Conservation (phyloP, 2,329 filamentous ascomycete species). For the Dothidotthia symphoricarpi region DNA sequence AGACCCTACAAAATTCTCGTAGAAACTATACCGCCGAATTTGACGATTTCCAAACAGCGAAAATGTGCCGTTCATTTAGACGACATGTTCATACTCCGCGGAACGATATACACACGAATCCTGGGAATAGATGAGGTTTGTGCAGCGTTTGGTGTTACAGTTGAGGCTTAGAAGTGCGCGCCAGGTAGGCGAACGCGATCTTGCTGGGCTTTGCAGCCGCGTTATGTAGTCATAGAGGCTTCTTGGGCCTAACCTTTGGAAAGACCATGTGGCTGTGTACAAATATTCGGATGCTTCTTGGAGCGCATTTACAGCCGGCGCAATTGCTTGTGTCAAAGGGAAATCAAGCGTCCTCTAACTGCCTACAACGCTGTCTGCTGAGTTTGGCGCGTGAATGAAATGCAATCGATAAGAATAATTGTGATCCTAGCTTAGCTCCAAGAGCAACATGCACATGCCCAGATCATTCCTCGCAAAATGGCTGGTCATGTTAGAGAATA, state of each 20-base stretch:
- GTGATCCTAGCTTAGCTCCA: constrained; percentile 16
- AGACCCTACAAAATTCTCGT: constrained; percentile 26
- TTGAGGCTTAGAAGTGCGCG: constrained; percentile 12
- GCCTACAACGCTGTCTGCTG: no score
- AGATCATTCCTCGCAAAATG: constrained; percentile 6
- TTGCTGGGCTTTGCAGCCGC: constrained; percentile 15
- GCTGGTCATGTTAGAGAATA: neutral
- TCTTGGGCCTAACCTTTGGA: constrained; percentile 18
- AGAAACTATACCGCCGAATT: constrained; percentile 4
- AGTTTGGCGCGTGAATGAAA: constrained; percentile 5
- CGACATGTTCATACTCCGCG: constrained; percentile 9
- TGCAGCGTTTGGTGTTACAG: constrained; percentile 21
- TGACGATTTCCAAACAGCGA: constrained; percentile 4
- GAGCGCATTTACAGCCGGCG: constrained; percentile 24
- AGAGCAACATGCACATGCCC: constrained; percentile 17
- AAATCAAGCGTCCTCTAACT: constrained; percentile 11
- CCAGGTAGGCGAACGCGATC: constrained; percentile 13
- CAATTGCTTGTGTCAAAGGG: constrained; percentile 34
- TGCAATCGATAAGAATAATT: constrained; percentile 36
- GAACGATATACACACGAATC: constrained; percentile 15
- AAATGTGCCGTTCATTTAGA: constrained; percentile 4
- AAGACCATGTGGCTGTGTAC: constrained; percentile 29
- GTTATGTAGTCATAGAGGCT: constrained; percentile 33
- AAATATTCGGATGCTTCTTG: constrained; percentile 22
- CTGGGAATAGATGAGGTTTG: constrained; percentile 11